Evolutionary conservation across 2,329 filamentous ascomycete genomes (phyloP).

Genomic region (Calcarisporium arbuscula): DNA sequence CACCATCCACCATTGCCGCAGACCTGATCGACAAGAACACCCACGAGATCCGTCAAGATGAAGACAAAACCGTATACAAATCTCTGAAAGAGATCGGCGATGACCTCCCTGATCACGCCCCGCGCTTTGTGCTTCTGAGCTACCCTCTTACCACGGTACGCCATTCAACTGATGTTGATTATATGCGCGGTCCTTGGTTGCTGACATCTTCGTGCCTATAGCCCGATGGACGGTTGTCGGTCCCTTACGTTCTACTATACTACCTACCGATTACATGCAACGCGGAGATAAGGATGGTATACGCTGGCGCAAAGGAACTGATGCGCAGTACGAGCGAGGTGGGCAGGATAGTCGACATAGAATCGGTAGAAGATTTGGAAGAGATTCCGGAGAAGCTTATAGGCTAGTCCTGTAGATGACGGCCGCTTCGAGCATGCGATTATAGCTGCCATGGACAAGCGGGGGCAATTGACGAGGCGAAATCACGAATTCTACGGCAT

Average conservation of each 20-base stretch:
- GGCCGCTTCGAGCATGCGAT: too few species aligned
- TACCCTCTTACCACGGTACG: slow-evolving; percentile 81
- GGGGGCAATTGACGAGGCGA: too few species aligned
- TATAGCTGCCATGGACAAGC: too few species aligned
- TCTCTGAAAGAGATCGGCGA: slow-evolving; percentile 76
- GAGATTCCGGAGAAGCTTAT: slow-evolving; percentile 65
- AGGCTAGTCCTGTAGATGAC: too few species aligned
- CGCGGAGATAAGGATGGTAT: slow-evolving; percentile 81
- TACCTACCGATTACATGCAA: slow-evolving; percentile 93
- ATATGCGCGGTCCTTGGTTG: background rate
- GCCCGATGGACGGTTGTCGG: slow-evolving; percentile 76
- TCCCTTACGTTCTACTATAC: slow-evolving; percentile 92
- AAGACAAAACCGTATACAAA: slow-evolving; percentile 70
- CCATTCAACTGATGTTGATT: slow-evolving; percentile 4
- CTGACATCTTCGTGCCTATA: slow-evolving; percentile 25
- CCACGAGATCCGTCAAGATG: slow-evolving; percentile 80
- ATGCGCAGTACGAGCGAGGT: slow-evolving; percentile 91
- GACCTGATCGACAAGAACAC: slow-evolving; percentile 86
- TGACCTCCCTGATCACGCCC: slow-evolving; percentile 86
- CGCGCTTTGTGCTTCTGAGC: slow-evolving; percentile 82
- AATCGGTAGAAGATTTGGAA: slow-evolving; percentile 71
- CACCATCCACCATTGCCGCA: slow-evolving; percentile 30
- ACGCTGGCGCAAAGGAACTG: slow-evolving; percentile 91
- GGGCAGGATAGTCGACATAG: slow-evolving; percentile 79
- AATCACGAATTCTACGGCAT: too few species aligned